A percentile compares a stretch with the other conserved stretches of the same genome.
These are phyloP conservation scores for Boechera retrofracta DNA, from an alignment of 345 rosid species.

Conservation along the genomic window DNA sequence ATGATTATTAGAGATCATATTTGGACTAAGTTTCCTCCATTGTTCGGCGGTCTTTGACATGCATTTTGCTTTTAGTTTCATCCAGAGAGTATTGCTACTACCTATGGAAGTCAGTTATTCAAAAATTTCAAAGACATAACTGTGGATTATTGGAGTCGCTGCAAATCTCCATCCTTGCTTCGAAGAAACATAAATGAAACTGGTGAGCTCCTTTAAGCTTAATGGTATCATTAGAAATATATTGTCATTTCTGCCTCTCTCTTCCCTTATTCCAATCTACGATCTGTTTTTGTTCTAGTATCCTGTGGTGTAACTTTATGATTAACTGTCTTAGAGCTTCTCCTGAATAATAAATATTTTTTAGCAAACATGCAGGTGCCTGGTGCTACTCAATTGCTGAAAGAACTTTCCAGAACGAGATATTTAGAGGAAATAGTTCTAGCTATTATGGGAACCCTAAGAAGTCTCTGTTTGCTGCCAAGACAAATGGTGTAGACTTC, in stretches of 20 bases:
- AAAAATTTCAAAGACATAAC: slow-evolving; percentile 82
- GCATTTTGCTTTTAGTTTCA: slow-evolving; percentile 69
- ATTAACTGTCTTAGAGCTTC: slow-evolving; percentile 29
- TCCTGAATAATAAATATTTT: slow-evolving; percentile 67
- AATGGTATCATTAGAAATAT: neutral
- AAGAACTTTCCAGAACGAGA: slow-evolving; percentile 52
- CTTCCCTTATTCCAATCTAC: neutral
- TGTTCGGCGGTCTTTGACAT: slow-evolving; percentile 40
- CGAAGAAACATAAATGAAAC: slow-evolving; percentile 50
- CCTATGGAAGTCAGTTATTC: slow-evolving; percentile 74
- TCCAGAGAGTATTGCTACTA: slow-evolving; percentile 94
- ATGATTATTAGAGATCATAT: slow-evolving; percentile 13
- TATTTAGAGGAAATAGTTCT: slow-evolving; percentile 38
- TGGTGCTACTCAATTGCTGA: slow-evolving; percentile 49
- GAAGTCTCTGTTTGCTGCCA: slow-evolving; percentile 41
- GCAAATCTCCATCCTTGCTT: slow-evolving; percentile 44
- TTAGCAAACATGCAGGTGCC: slow-evolving; percentile 84
- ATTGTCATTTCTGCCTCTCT: neutral
- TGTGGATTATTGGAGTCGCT: slow-evolving; percentile 68
- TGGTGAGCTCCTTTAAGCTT: slow-evolving; percentile 55
- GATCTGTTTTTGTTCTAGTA: neutral
- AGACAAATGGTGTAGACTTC: slow-evolving; percentile 45
- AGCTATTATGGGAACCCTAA: slow-evolving; percentile 40
- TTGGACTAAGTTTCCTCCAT: slow-evolving; percentile 7
- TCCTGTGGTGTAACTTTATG: neutral